Evolutionary conservation across 192 early-diverging fungal genomes (phyloP).

Genomic region (Backusella morwellensis): DNA sequence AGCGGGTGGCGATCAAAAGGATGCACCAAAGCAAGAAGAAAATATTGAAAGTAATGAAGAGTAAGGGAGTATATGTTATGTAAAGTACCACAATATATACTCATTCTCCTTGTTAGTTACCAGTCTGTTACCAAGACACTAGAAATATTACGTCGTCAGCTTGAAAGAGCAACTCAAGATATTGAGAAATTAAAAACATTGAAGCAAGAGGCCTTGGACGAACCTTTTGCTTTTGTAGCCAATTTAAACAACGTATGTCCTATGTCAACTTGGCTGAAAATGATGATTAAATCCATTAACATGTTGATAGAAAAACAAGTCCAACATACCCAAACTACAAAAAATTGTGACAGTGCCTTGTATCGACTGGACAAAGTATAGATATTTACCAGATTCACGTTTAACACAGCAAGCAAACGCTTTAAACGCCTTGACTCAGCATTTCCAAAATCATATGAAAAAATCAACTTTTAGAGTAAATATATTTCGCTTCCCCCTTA

Average conservation of each 20-base stretch:
- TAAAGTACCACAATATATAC: not conserved
- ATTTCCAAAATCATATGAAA: not conserved
- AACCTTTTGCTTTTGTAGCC: slow-evolving; percentile 43
- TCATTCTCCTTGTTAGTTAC: slow-evolving; percentile 19
- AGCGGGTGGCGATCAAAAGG: not conserved
- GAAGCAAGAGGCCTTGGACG: slow-evolving; percentile 41
- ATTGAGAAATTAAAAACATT: slow-evolving; percentile 35
- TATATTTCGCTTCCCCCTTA: no score
- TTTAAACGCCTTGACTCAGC: slow-evolving; percentile 6
- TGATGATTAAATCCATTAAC: not conserved
- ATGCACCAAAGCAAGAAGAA: not conserved
- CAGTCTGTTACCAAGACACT: slow-evolving; percentile 24
- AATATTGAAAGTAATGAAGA: slow-evolving; percentile 9
- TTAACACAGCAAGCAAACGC: slow-evolving; percentile 21
- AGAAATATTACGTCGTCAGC: slow-evolving; percentile 33
- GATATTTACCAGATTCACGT: slow-evolving; percentile 26
- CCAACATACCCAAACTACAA: slow-evolving; percentile 25
- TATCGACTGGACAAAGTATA: slow-evolving; percentile 36
- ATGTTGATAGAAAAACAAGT: not conserved
- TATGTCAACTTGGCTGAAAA: not conserved
- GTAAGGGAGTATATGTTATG: not conserved
- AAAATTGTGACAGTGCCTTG: slow-evolving; percentile 31
- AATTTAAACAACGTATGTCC: not conserved
- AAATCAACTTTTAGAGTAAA: slow-evolving; percentile 10
- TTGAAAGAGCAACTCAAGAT: slow-evolving; percentile 43